Evolutionary conservation across 768 basidiomycete species (phyloP), one percentile per base, ranked within the genome.

Genomic region (Kwoniella newhampshirensis): DNA sequence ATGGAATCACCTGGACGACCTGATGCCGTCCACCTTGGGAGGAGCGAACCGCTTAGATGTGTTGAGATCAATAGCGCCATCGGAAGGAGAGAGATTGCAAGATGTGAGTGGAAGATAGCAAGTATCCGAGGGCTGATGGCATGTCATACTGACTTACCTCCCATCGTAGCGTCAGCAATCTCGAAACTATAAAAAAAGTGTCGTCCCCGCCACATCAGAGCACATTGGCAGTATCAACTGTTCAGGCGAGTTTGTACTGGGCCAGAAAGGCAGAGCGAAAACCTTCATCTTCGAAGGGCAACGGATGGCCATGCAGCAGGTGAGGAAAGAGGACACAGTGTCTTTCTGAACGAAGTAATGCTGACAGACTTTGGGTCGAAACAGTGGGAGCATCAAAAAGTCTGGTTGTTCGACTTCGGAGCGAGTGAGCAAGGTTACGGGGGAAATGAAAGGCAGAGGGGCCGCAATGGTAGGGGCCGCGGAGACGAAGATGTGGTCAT

Each of bases 291-390:
- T 52, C 13, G 39, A 41, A 20, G 51, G 51, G 7, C 39, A 52
- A 28, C 25, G 51, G 23, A 6, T 52, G 28, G 40, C 41, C 26
- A 11, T 52, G 9, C 51, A 52, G 21, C 51, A 52, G 41, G 51
- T 52, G 18, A 30, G 51, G 26, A 6, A 1, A 28, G 2, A 17
- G 6, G 7, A 32, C 6, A 6, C 6, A 6, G 6, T 32, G 13
- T 6, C 32, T 32, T 32, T 32, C 13, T 13, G 32, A 32, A 13
- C 13, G 32, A n/a, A n/a, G n/a, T 32, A 6, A 13, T 13, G 32
- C 32, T 32, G 13, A 32, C 32, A 6, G 32, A 6, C 32, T 6
- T 6, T 32, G 7, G 13, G 6, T 13, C 13, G 32, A 6, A 6
- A 6, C 32, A 32, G 32, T 13, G 13, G 32, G 32, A 32, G 6